phyloP scores from a whole-genome alignment of 345 rosid species.

The Pugionium cornutum region DNA sequence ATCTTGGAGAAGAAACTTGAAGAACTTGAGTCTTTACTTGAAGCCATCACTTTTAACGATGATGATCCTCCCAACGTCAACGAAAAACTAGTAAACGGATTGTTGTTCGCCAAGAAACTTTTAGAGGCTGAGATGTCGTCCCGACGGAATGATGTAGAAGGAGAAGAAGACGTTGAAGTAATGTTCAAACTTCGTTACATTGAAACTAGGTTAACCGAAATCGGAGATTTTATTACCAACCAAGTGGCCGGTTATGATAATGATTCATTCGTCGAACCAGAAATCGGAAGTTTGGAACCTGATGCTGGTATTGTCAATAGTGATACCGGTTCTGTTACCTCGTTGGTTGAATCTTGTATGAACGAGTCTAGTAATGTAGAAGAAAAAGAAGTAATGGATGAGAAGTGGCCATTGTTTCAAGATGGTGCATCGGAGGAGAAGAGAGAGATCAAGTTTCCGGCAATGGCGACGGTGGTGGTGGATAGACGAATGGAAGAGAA shows the following conservation, averaged over 20 bases:
- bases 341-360: neutral
- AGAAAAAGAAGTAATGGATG: conserved; percentile 7
- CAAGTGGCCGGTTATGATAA: neutral
- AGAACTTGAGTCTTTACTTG: conserved; percentile 30
- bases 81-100: too few species aligned
- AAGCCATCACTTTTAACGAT: neutral
- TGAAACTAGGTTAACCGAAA: conserved; percentile 26
- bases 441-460: conserved; percentile 2
- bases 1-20: conserved; percentile 38
- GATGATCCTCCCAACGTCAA: neutral
- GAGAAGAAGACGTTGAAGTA: conserved; percentile 21
- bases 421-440: conserved; percentile 22
- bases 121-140: conserved; percentile 35
- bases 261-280: neutral
- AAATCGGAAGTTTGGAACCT: neutral
- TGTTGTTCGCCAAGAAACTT: neutral
- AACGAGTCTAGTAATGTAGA: neutral
- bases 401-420: conserved; percentile 24
- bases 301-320: neutral
- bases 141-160: neutral
- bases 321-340: conserved; percentile 21
- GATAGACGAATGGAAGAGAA: conserved; percentile 18
- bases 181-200: conserved; percentile 7
- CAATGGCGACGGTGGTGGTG: neutral
- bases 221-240: conserved; percentile 10